These are phyloP conservation scores for Paraconiothyrium sp. DNA, from an alignment of 2,329 filamentous ascomycete species.

Conservation along the genomic window DNA sequence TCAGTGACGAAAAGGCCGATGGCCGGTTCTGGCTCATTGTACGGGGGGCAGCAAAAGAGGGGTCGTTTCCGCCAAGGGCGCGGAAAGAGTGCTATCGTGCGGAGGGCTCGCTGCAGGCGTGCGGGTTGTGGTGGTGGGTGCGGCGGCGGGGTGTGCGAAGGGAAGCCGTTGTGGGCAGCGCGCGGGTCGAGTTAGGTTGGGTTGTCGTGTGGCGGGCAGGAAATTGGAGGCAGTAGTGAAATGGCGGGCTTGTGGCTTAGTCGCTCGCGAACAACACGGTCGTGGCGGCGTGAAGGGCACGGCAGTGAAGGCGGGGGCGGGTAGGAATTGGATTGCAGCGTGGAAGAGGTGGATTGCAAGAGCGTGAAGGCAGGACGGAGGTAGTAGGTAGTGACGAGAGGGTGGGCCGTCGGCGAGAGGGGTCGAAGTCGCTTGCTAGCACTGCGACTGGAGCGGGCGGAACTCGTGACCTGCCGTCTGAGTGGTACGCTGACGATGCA, in stretches of 20 bases:
- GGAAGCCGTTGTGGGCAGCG: constrained; percentile 65
- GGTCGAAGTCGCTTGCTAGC: constrained; percentile 2
- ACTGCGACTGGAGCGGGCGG: constrained; percentile 2
- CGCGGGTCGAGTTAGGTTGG: constrained; percentile 18
- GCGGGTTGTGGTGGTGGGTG: constrained; percentile 58
- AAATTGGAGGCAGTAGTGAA: constrained; percentile 20
- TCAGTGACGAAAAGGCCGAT: constrained; percentile 85
- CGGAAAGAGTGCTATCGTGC: constrained; percentile 51
- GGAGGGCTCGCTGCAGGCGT: constrained; percentile 55
- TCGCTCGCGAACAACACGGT: constrained; percentile 19
- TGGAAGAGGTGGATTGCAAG: neutral
- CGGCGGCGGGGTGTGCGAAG: constrained; percentile 52
- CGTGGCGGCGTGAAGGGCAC: constrained; percentile 15
- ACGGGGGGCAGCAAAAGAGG: constrained; percentile 36
- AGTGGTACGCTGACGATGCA: constrained; percentile 8
- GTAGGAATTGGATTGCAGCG: constrained; percentile 10
- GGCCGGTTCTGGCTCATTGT: constrained; percentile 91
- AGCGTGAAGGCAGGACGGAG: constrained; percentile 9
- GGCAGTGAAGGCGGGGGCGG: constrained; percentile 8
- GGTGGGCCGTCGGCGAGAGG: constrained; percentile 1
- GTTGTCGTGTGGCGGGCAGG: constrained; percentile 26
- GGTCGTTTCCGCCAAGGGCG: constrained; percentile 36
- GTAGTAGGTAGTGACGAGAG: neutral
- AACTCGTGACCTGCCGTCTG: constrained; percentile 1
- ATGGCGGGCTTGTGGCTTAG: constrained; percentile 20